These are phyloP conservation scores for Clohesyomyces aquaticus DNA, from an alignment of 495 filamentous ascomycete species.

Conservation along the genomic window DNA sequence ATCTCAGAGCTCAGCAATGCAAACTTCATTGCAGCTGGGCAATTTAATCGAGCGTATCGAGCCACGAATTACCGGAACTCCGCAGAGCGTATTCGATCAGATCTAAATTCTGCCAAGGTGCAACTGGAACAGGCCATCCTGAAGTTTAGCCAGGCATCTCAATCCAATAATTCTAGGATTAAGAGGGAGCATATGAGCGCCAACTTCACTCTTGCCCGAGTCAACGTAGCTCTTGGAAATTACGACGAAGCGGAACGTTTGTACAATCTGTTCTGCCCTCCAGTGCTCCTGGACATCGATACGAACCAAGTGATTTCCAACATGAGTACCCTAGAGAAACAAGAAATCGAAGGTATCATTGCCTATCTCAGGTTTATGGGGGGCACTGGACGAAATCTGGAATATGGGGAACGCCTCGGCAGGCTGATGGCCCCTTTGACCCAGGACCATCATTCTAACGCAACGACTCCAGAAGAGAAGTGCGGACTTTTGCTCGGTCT, in stretches of 20 bases:
- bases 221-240: conserved; percentile 9
- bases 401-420: neutral
- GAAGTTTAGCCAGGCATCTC: neutral
- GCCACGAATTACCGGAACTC: conserved; percentile 8
- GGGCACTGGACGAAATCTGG: neutral
- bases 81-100: conserved; percentile 3
- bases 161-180: neutral
- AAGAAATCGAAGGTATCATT: neutral
- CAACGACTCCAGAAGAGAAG: neutral
- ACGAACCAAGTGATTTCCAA: neutral
- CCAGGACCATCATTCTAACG: neutral
- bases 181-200: conserved; percentile 9
- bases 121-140: conserved; percentile 4
- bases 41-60: neutral
- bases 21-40: conserved; percentile 17
- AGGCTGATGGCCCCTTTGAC: neutral
- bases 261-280: neutral
- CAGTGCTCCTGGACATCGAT: neutral
- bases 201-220: conserved; percentile 2
- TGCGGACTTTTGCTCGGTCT: neutral
- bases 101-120: conserved; percentile 11
- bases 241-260: conserved; percentile 8
- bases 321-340: neutral
- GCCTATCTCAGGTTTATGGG: conserved; percentile 2
- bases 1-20: conserved; percentile 7